Conservation (phyloP, 805 yeast species). For the Nakazawaea laoshanensis region DNA sequence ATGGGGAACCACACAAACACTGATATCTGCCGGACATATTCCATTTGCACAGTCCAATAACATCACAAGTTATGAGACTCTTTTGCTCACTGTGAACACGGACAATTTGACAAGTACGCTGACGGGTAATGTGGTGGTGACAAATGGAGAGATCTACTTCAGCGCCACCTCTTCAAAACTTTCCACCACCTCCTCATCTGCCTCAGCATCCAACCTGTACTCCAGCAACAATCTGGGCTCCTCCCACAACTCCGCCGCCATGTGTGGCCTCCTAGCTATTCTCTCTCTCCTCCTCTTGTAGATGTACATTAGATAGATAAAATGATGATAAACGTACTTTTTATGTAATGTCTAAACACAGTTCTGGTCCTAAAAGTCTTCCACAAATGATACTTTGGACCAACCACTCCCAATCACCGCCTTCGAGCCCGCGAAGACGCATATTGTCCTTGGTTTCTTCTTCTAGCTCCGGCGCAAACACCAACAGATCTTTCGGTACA, state of each 20-base stretch:
- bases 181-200: background rate
- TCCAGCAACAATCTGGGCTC: background rate
- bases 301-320: no score
- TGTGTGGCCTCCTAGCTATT: no score
- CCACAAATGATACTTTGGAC: constrained; percentile 2
- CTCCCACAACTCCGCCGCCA: background rate
- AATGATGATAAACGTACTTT: no score
- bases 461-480: no score
- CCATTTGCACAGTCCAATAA: constrained; percentile 22
- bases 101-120: constrained; percentile 1
- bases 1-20: constrained; percentile 8
- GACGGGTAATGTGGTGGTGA: constrained; percentile 5
- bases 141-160: constrained; percentile 9
- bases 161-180: background rate
- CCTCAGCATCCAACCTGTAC: background rate
- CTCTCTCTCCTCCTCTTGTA: no score
- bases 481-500: no score
- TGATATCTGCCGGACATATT: constrained; percentile 20
- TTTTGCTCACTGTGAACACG: constrained; percentile 21
- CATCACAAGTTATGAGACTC: constrained; percentile 12
- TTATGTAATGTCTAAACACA: no score
- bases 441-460: no score
- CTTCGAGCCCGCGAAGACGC: no score
- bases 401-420: constrained; percentile 12
- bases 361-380: no score